phyloP scores from a whole-genome alignment of 2,329 filamentous ascomycete species.

The Aspergillus sp. region DNA sequence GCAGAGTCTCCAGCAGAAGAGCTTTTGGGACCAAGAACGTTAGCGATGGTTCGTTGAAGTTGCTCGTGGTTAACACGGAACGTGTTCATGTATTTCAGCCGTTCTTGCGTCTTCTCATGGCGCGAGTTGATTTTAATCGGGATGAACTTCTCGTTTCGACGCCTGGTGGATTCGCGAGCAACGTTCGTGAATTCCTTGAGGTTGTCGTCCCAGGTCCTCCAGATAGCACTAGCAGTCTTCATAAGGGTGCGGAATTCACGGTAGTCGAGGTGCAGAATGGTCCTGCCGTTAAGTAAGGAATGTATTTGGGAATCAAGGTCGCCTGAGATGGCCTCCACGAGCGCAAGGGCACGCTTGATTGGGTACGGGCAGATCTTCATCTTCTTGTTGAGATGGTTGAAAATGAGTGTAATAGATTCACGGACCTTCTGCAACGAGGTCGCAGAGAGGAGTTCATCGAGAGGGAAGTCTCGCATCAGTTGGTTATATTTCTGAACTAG shows the following conservation, averaged over 20 bases:
- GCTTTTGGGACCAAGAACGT: conserved; percentile 80
- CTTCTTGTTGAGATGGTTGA: conserved; percentile 96
- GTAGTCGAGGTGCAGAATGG: conserved; percentile 89
- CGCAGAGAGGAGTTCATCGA: conserved; percentile 91
- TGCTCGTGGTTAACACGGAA: conserved; percentile 98
- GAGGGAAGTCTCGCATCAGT: conserved; percentile 95
- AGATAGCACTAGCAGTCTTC: conserved; percentile 79
- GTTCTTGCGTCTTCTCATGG: conserved; percentile 84
- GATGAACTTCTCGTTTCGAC: conserved; percentile 96
- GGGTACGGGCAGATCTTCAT: conserved; percentile 94
- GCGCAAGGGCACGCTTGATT: conserved; percentile 80
- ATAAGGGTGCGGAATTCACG: conserved; percentile 85
- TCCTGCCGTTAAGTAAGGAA: conserved; percentile 77
- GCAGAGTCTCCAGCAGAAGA: conserved; percentile 54
- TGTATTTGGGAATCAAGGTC: conserved; percentile 88
- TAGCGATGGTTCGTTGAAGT: conserved; percentile 91
- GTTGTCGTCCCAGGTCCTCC: conserved; percentile 90
- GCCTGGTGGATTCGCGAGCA: conserved; percentile 88
- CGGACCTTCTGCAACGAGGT: conserved; percentile 85
- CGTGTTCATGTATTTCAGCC: conserved; percentile 87
- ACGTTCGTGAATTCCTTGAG: conserved; percentile 98
- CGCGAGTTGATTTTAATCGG: conserved; percentile 92
- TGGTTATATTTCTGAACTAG: conserved; percentile 98
- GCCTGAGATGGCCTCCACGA: conserved; percentile 95
- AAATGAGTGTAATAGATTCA: conserved; percentile 86